Percentiles rank a stretch among this genome's conserved stretches.
These are phyloP conservation scores for Tetradesmus obliquus DNA, from an alignment of 139 green algal species.

Conservation along the genomic window DNA sequence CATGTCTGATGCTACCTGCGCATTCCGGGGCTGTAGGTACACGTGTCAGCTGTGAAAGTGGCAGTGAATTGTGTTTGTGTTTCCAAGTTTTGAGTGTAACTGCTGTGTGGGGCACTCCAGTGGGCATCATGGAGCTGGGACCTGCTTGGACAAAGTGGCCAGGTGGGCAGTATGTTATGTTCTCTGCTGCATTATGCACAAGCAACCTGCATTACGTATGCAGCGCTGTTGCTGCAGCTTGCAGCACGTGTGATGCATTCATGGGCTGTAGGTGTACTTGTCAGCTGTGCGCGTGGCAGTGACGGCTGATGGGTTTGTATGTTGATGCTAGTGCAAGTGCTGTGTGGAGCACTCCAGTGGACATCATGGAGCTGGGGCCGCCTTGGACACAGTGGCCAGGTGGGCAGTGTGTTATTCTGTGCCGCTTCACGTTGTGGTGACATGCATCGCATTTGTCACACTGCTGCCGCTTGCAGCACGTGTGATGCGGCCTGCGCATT, in stretches of 20 bases:
- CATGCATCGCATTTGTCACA: not conserved
- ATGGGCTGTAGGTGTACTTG: not conserved
- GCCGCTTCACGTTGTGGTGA: not conserved
- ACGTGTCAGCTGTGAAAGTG: too few relatives aligned
- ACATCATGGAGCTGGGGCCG: slow-evolving; percentile 6
- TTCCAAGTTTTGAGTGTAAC: too few relatives aligned
- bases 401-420: not conserved
- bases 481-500: too few relatives aligned
- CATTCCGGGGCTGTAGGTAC: too few relatives aligned
- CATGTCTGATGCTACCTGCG: too few relatives aligned
- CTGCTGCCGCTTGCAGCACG: too few relatives aligned
- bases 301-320: not conserved
- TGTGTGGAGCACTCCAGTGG: not conserved
- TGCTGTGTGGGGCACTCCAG: not conserved
- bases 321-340: not conserved
- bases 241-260: too few relatives aligned
- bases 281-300: not conserved
- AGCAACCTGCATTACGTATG: not conserved
- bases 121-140: not conserved
- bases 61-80: too few relatives aligned
- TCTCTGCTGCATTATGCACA: not conserved
- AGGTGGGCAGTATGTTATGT: not conserved
- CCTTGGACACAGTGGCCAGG: slow-evolving; percentile 37
- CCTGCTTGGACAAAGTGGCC: slow-evolving; percentile 32
- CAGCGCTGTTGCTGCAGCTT: too few relatives aligned